phyloP scores from a whole-genome alignment of 306 rosid species.

The Arachis stenosperma region DNA sequence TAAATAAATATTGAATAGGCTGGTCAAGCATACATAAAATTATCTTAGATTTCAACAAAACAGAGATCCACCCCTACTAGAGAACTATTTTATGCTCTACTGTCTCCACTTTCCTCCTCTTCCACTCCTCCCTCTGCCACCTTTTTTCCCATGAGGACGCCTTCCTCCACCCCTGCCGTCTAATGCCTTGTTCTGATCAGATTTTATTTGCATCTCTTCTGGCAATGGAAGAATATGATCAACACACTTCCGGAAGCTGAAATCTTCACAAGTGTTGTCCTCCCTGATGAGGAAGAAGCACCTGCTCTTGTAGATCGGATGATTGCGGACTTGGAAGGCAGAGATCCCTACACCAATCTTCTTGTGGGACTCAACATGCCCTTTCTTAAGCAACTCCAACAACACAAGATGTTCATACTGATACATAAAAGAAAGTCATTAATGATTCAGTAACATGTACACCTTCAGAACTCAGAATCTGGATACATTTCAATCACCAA shows the following conservation, averaged over 20 bases:
- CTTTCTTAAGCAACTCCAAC: slow-evolving; percentile 84
- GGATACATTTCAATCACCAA: not conserved
- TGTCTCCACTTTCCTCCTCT: slow-evolving; percentile 65
- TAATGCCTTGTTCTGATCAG: slow-evolving; percentile 57
- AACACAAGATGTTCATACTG: slow-evolving; percentile 83
- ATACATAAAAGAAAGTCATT: slow-evolving; percentile 38
- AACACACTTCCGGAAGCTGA: slow-evolving; percentile 95
- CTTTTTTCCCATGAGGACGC: slow-evolving; percentile 54
- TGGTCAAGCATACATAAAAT: slow-evolving; percentile 23
- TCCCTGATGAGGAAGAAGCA: slow-evolving; percentile 89
- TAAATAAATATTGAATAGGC: too few relatives aligned
- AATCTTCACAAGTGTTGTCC: slow-evolving; percentile 76
- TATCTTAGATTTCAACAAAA: slow-evolving; percentile 8
- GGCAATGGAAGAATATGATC: slow-evolving; percentile 90
- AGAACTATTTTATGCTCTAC: slow-evolving; percentile 35
- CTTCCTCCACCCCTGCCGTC: slow-evolving; percentile 56
- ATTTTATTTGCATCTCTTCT: slow-evolving; percentile 63
- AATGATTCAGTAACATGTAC: slow-evolving; percentile 1
- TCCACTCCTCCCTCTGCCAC: slow-evolving; percentile 67
- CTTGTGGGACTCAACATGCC: slow-evolving; percentile 74
- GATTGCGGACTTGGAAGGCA: slow-evolving; percentile 75
- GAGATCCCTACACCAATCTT: slow-evolving; percentile 76
- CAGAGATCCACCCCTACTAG: slow-evolving; percentile 12
- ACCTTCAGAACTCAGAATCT: slow-evolving; percentile 7
- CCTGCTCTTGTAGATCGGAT: slow-evolving; percentile 71